phyloP scores from a whole-genome alignment of 1,284 basidiomycete species.

The Marasmius tenuissimus region DNA sequence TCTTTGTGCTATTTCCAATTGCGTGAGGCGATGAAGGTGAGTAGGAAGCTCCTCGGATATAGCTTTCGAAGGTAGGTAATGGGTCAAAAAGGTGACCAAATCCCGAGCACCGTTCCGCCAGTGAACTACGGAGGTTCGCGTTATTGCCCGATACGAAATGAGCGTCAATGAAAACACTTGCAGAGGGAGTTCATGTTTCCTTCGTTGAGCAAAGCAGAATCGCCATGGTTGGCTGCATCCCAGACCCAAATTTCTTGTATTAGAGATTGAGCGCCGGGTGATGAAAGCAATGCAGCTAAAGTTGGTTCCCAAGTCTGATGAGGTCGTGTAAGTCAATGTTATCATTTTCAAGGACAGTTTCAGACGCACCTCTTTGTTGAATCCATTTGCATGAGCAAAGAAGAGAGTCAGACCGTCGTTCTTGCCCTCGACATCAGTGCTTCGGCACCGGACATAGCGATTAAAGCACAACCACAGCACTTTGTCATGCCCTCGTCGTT shows the following conservation, averaged over 20 bases:
- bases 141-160: neutral
- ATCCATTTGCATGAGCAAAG: constrained; percentile 78
- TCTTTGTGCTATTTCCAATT: constrained; percentile 39
- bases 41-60: constrained; percentile 40
- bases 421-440: constrained; percentile 16
- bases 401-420: constrained; percentile 61
- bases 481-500: constrained; percentile 29
- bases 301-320: constrained; percentile 68
- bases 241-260: constrained; percentile 81
- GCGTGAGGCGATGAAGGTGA: constrained; percentile 47
- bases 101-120: constrained; percentile 75
- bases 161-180: constrained; percentile 29
- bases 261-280: constrained; percentile 23
- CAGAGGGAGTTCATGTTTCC: constrained; percentile 53
- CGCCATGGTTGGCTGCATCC: constrained; percentile 79
- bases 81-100: constrained; percentile 66
- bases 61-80: constrained; percentile 52
- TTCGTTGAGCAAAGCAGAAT: constrained; percentile 67
- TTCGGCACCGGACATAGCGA: constrained; percentile 42
- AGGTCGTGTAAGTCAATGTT: neutral
- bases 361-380: constrained; percentile 75
- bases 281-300: constrained; percentile 47
- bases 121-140: constrained; percentile 44
- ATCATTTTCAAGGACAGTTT: neutral
- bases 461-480: constrained; percentile 58